phyloP scores from a whole-genome alignment of 192 early-diverging fungal species.

The Coemansia aciculifera region DNA sequence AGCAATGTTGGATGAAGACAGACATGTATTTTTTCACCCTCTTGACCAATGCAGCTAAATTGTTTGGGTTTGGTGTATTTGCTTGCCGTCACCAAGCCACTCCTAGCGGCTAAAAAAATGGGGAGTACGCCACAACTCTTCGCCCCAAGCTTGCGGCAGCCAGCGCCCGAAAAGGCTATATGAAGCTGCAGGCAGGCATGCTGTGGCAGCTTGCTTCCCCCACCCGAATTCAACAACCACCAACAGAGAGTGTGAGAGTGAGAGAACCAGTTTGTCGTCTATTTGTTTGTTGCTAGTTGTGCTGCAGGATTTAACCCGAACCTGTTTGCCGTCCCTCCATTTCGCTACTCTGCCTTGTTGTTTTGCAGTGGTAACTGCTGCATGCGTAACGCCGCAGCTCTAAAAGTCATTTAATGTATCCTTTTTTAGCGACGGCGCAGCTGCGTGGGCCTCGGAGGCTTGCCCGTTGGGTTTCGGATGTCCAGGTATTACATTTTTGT shows the following conservation, averaged over 20 bases:
- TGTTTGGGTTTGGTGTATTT: not conserved
- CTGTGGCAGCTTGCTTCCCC: not conserved
- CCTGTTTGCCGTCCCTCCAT: not conserved
- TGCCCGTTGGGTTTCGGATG: not conserved
- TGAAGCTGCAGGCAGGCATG: slow-evolving; percentile 9
- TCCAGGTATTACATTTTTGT: not conserved
- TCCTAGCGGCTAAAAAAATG: not conserved
- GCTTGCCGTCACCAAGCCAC: not conserved
- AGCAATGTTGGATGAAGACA: no score
- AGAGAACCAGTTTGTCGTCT: not conserved
- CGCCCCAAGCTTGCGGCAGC: slow-evolving; percentile 7
- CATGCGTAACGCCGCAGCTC: slow-evolving; percentile 3
- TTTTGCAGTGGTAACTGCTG: slow-evolving; percentile 4
- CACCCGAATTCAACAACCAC: not conserved
- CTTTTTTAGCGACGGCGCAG: not conserved
- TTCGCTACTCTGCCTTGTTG: not conserved
- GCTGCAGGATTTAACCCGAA: slow-evolving; percentile 4
- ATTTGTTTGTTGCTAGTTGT: not conserved
- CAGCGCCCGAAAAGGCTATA: slow-evolving; percentile 27
- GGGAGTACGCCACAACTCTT: not conserved
- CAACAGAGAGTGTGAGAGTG: not conserved
- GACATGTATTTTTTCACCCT: not conserved
- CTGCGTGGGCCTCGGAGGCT: not conserved
- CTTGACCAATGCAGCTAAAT: not conserved
- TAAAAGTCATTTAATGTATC: slow-evolving; percentile 4